These are phyloP conservation scores for Solanum corneliomulleri DNA, from an alignment of 257 asterid species.

Conservation along the genomic window DNA sequence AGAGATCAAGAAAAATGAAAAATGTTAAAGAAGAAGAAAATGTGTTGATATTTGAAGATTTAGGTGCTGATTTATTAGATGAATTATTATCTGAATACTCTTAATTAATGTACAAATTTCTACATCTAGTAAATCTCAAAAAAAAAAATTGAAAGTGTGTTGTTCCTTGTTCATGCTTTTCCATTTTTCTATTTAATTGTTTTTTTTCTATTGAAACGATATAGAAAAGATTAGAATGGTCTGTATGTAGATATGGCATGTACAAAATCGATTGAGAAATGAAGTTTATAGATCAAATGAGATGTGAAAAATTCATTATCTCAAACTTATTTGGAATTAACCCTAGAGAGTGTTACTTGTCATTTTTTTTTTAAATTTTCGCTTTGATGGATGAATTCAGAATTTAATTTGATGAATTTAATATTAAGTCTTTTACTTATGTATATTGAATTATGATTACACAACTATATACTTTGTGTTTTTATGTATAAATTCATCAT, in stretches of 20 bases:
- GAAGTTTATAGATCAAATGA: not conserved
- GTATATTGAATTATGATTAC: not conserved
- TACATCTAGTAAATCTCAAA: not conserved
- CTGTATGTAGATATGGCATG: not conserved
- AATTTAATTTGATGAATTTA: not conserved
- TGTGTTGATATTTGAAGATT: slow-evolving; percentile 1
- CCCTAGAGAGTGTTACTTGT: not conserved
- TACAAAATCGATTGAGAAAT: not conserved
- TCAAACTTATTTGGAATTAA: not conserved
- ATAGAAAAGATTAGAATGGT: not conserved
- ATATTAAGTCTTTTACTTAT: not conserved
- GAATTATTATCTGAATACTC: slow-evolving; percentile 2
- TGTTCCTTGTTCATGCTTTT: not conserved
- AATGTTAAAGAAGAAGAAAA: not conserved
- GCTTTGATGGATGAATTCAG: not conserved
- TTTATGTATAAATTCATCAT: not conserved
- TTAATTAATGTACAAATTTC: not conserved
- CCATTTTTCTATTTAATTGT: not conserved
- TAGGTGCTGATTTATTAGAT: slow-evolving; percentile 4
- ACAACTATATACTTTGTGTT: not conserved
- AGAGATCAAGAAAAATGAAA: not conserved
- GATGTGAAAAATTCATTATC: not conserved
- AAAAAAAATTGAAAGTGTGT: not conserved
- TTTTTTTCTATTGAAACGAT: not conserved
- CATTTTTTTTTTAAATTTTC: not conserved